phyloP scores from a whole-genome alignment of 2,329 filamentous ascomycete genomes.

The Stagonosporopsis rhizophila region DNA sequence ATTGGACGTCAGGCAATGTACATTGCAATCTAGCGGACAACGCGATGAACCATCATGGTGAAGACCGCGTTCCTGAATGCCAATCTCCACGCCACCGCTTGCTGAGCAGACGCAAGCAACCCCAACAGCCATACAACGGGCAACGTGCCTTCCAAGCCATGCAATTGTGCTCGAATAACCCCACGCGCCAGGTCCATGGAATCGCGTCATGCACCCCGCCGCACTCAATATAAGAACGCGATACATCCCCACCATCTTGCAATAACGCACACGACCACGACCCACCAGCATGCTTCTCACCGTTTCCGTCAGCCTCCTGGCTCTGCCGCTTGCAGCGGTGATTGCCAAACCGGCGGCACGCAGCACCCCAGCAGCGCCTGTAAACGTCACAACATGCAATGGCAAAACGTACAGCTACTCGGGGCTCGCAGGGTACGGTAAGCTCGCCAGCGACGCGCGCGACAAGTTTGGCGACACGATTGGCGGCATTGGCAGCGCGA shows the following conservation, averaged over 20 bases:
- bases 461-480: conserved; percentile 76
- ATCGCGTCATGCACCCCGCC: conserved; percentile 18
- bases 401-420: conserved; percentile 70
- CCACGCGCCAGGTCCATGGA: conserved; percentile 11
- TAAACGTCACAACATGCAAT: conserved; percentile 60
- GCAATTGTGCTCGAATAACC: neutral
- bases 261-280: conserved; percentile 13
- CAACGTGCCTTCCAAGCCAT: conserved; percentile 22
- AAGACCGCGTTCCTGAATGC: conserved; percentile 21
- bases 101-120: conserved; percentile 13
- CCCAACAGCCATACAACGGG: conserved; percentile 25
- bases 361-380: conserved; percentile 13
- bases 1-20: conserved; percentile 7
- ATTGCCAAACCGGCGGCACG: conserved; percentile 27
- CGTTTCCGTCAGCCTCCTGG: conserved; percentile 24
- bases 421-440: conserved; percentile 71
- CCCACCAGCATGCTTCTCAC: conserved; percentile 30
- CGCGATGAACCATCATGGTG: conserved; percentile 7
- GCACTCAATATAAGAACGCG: conserved; percentile 20
- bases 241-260: neutral
- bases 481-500: conserved; percentile 70
- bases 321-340: conserved; percentile 24
- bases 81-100: conserved; percentile 15
- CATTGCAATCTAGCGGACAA: neutral
- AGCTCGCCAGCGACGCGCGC: conserved; percentile 62